Percentiles rank a stretch among this genome's conserved stretches.
Conservation (phyloP, 2,329 filamentous ascomycete genomes). For the Fusarium palustre region DNA sequence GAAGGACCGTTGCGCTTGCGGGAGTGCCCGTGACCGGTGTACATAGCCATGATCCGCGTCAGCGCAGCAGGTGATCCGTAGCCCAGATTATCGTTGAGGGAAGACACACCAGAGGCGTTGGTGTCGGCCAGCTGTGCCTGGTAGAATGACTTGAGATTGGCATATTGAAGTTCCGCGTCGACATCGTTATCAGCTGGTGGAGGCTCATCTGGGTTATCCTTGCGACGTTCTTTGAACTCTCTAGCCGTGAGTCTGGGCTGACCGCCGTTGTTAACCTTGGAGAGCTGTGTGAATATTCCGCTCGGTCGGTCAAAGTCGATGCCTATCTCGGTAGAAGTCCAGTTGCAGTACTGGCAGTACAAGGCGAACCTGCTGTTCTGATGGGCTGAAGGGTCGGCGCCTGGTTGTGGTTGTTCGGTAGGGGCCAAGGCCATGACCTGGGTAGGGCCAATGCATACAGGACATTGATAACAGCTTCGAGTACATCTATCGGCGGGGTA, state of each 20-base stretch:
- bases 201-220: conserved; percentile 57
- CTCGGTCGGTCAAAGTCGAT: conserved; percentile 91
- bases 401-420: conserved; percentile 58
- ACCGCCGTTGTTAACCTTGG: conserved; percentile 75
- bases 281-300: conserved; percentile 83
- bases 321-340: conserved; percentile 89
- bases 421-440: conserved; percentile 77
- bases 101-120: conserved; percentile 62
- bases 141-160: conserved; percentile 83
- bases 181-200: conserved; percentile 60
- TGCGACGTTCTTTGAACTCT: conserved; percentile 64
- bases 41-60: conserved; percentile 90
- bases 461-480: conserved; percentile 95
- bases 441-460: conserved; percentile 85
- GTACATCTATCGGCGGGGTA: conserved; percentile 74
- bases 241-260: conserved; percentile 61
- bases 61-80: conserved; percentile 83
- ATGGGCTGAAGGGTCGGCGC: conserved; percentile 53
- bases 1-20: conserved; percentile 76
- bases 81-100: conserved; percentile 56
- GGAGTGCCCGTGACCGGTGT: conserved; percentile 73
- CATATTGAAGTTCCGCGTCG: conserved; percentile 77
- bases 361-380: conserved; percentile 76
- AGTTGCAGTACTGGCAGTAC: conserved; percentile 90
- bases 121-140: conserved; percentile 78